Conservation (phyloP, 2,329 filamentous ascomycete genomes). For the Magnaporthiopsis rhizophila region DNA sequence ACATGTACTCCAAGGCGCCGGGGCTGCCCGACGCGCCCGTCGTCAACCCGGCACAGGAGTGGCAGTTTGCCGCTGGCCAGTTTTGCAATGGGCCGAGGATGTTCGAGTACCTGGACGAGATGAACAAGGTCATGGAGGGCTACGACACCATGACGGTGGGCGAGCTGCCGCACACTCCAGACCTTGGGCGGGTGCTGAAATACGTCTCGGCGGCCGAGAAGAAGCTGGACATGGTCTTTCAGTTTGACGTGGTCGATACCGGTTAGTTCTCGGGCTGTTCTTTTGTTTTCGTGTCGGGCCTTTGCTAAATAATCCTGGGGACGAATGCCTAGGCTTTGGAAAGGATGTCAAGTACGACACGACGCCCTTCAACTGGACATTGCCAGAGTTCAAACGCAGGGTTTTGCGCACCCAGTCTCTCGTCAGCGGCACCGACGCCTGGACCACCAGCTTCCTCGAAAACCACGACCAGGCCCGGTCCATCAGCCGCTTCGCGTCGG, state of each 20-base stretch:
- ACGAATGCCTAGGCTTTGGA: background rate
- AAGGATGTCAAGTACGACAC: constrained; percentile 30
- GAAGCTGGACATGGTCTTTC: constrained; percentile 64
- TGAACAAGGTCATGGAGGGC: constrained; percentile 47
- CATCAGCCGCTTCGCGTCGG: constrained; percentile 42
- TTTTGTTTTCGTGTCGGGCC: constrained; percentile 33
- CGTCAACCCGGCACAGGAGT: constrained; percentile 15
- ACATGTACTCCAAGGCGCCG: constrained; percentile 59
- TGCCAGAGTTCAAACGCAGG: constrained; percentile 39
- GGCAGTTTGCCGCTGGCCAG: constrained; percentile 46
- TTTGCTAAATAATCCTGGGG: background rate
- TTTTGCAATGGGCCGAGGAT: constrained; percentile 63
- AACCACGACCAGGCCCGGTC: constrained; percentile 56
- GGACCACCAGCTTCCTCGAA: constrained; percentile 54
- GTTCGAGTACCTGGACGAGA: constrained; percentile 59
- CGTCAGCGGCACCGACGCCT: constrained; percentile 43
- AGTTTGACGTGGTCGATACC: constrained; percentile 24
- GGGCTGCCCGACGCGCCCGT: constrained; percentile 46
- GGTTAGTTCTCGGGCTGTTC: background rate
- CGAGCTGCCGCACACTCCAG: constrained; percentile 57
- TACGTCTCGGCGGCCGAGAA: constrained; percentile 52
- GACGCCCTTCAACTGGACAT: background rate
- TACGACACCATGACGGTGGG: constrained; percentile 44
- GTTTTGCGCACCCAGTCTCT: constrained; percentile 43
- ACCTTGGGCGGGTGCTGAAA: constrained; percentile 45